These are phyloP conservation scores for Pestalotiopsis sp. DNA, from an alignment of 2,329 filamentous ascomycete genomes.

Conservation along the genomic window DNA sequence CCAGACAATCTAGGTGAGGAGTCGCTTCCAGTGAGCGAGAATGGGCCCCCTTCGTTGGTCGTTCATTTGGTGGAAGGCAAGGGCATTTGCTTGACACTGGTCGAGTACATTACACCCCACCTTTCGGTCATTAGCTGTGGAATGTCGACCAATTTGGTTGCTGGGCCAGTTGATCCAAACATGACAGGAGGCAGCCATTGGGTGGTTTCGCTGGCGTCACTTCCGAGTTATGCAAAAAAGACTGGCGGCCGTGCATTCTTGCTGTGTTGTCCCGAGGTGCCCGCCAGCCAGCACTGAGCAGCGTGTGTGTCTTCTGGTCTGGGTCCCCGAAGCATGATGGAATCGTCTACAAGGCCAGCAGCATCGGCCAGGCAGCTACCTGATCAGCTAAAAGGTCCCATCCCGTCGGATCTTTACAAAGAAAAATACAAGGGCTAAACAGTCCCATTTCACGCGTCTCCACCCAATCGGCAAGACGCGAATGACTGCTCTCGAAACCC, in stretches of 20 bases:
- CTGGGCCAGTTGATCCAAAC: conserved; percentile 23
- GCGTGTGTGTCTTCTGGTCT: not conserved
- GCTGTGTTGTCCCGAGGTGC: not conserved
- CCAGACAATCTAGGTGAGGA: not conserved
- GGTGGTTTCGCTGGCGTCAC: not conserved
- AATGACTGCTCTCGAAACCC: conserved; percentile 16
- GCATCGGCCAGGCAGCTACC: not conserved
- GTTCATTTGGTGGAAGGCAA: not conserved
- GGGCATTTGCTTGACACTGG: not conserved
- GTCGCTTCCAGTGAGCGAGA: not conserved
- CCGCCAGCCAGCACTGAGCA: too few species aligned
- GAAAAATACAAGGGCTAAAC: conserved; percentile 3
- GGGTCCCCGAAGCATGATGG: not conserved
- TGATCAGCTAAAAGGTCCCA: not conserved
- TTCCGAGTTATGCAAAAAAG: not conserved
- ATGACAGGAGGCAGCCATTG: not conserved
- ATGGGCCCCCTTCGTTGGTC: not conserved
- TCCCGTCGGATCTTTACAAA: conserved; percentile 1
- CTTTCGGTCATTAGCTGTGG: conserved; percentile 9
- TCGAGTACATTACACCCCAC: conserved; percentile 10
- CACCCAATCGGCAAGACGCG: conserved; percentile 23
- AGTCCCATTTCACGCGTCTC: conserved; percentile 27
- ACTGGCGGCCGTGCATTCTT: not conserved
- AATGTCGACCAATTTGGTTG: conserved; percentile 32
- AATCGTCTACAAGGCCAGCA: not conserved